Evolutionary conservation across 1,284 basidiomycete species (phyloP).

Genomic region (Fistulina hepatica): DNA sequence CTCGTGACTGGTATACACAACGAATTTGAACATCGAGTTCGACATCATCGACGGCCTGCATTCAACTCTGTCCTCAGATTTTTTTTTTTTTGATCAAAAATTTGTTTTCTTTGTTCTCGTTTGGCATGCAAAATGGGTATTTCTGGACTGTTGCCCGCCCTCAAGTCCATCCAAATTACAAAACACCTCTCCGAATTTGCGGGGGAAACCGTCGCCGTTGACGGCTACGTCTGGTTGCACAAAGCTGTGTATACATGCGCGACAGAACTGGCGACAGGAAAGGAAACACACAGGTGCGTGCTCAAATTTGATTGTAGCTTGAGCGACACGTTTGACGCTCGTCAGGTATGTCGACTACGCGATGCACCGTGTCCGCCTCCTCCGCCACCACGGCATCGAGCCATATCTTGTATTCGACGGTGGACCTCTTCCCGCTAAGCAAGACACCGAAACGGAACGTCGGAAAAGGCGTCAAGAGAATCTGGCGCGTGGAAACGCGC

Average conservation of each 20-base stretch:
- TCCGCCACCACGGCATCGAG: slow-evolving; percentile 75
- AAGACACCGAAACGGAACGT: slow-evolving; percentile 78
- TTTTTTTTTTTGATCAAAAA: too few species aligned
- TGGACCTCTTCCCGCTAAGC: slow-evolving; percentile 90
- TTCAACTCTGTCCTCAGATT: too few species aligned
- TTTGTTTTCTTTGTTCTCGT: too few species aligned
- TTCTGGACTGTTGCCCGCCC: slow-evolving; percentile 81
- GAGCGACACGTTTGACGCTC: neutral
- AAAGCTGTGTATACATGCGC: slow-evolving; percentile 89
- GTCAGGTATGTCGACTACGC: slow-evolving; percentile 89
- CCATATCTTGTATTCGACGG: slow-evolving; percentile 98
- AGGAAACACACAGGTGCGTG: slow-evolving; percentile 70
- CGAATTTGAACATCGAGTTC: too few species aligned
- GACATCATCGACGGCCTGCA: too few species aligned
- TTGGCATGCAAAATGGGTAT: slow-evolving; percentile 75
- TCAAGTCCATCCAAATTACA: slow-evolving; percentile 81
- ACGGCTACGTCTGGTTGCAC: slow-evolving; percentile 98
- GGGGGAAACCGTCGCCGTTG: slow-evolving; percentile 74
- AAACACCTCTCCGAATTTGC: slow-evolving; percentile 73
- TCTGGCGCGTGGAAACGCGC: slow-evolving; percentile 56
- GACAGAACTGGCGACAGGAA: slow-evolving; percentile 80
- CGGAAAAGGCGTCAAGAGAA: slow-evolving; percentile 60
- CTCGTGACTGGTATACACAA: too few species aligned
- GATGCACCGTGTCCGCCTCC: slow-evolving; percentile 84
- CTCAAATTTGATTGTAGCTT: neutral